Conservation (phyloP, 2,329 filamentous ascomycete species). For the Aaosphaeria pasadenensis region DNA sequence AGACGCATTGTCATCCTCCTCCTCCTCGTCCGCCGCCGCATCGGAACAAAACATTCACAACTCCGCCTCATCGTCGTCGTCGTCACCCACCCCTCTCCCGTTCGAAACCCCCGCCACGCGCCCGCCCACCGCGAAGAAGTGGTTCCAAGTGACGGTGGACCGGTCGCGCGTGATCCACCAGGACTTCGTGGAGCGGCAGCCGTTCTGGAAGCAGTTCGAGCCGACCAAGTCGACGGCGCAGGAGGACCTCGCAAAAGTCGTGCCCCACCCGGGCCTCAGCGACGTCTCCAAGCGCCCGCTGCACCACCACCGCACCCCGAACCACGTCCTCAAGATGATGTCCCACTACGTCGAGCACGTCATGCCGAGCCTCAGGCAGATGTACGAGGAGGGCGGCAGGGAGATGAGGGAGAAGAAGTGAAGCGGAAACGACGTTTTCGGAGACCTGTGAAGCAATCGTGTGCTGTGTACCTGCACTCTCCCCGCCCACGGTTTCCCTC, state of each 20-base stretch:
- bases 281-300: conserved; percentile 37
- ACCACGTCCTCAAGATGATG: conserved; percentile 15
- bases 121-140: conserved; percentile 21
- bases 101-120: conserved; percentile 13
- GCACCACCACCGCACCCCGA: conserved; percentile 30
- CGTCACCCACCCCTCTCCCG: conserved; percentile 14
- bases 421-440: no score
- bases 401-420: no score
- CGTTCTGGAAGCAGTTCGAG: conserved; percentile 29
- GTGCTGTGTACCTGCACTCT: no score
- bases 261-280: conserved; percentile 41
- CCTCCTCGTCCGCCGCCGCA: not conserved
- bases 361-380: conserved; percentile 21
- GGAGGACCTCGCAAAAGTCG: conserved; percentile 37
- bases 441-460: no score
- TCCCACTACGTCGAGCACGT: conserved; percentile 8
- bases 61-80: not conserved
- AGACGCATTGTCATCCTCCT: not conserved
- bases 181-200: conserved; percentile 39
- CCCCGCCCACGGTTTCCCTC: no score
- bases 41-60: not conserved
- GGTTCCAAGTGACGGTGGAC: conserved; percentile 43
- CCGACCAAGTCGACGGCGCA: conserved; percentile 32
- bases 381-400: conserved; percentile 16
- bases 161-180: conserved; percentile 38